Base-by-base conservation (phyloP, 2,329 filamentous ascomycete species). In the Aspergillus pseudoterreus region DNA sequence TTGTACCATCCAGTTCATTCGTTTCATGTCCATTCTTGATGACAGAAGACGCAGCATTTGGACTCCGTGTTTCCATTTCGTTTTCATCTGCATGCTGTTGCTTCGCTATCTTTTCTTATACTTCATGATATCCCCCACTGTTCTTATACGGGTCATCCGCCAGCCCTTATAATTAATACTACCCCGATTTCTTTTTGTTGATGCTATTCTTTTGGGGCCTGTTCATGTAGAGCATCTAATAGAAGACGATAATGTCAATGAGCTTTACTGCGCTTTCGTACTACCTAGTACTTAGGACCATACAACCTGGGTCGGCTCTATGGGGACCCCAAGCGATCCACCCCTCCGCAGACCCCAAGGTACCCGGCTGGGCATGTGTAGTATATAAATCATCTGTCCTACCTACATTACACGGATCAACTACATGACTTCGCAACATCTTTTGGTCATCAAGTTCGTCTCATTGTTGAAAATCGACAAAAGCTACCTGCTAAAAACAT, bases 91-190 rank as follows among this genome's bases (percentile, higher is more conserved):
- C 50, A 51, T 51, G 54, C 51, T 54, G 50, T 56, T 55, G 57
- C 44, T 36, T 56, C 51, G 51, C 49, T 55, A 53, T 63, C 51
- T 52, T 55, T 58, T 58, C 57, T 64, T 61, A 60, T 51, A 58
- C 67, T 66, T 64, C 63, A 69, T 73, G 71, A 74, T 74, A 74
- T 74, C 71, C 70, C 70, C 46, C 64, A 71, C 60, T 66, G 69
- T 71, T 71, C 60, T 61, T 62, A 61, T 60, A 59, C 58, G 63
- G 65, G 63, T 63, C 62, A 56, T 59, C 50, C 54, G 59, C 62
- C 61, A 58, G 64, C 60, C 57, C 53, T 56, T 57, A 63, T 66
- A 66, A 64, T 66, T 65, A 66, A 66, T 68, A 52, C 41, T 52
- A 50, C 48, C 55, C 57, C 51, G 49, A 22, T 56, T 55, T 58